Conservation (phyloP, 1,284 basidiomycete genomes). For the Pseudozyma sp. region DNA sequence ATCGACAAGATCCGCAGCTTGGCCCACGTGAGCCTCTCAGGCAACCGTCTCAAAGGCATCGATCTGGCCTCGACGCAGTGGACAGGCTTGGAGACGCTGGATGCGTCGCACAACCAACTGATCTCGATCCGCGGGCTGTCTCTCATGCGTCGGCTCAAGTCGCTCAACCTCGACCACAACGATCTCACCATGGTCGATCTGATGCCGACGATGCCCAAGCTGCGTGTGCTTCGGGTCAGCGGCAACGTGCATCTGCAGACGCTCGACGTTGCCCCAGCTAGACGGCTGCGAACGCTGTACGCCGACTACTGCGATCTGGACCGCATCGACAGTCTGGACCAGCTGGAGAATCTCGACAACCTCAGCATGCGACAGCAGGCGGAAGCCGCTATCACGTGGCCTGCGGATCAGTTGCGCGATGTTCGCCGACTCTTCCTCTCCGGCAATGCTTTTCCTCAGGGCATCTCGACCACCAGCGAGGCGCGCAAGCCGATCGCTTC, state of each 20-base stretch:
- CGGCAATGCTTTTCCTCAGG: conserved; percentile 74
- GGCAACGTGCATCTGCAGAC: conserved; percentile 78
- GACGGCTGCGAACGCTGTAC: conserved; percentile 87
- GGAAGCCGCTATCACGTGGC: conserved; percentile 74
- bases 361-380: conserved; percentile 88
- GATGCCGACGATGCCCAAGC: conserved; percentile 46
- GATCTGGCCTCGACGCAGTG: conserved; percentile 70
- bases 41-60: conserved; percentile 78
- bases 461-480: conserved; percentile 24
- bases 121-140: conserved; percentile 44
- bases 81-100: conserved; percentile 78
- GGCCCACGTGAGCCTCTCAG: conserved; percentile 82
- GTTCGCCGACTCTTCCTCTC: conserved; percentile 93
- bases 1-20: conserved; percentile 75
- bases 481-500: conserved; percentile 14
- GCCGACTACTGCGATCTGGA: conserved; percentile 85
- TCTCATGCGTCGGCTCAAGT: conserved; percentile 73
- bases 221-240: conserved; percentile 84
- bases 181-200: conserved; percentile 73
- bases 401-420: conserved; percentile 82
- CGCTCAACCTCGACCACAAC: conserved; percentile 85
- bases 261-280: conserved; percentile 78
- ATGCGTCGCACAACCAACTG: conserved; percentile 83
- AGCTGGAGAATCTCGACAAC: conserved; percentile 82
- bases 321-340: conserved; percentile 71